phyloP scores from a whole-genome alignment of 2,329 filamentous ascomycete species.

The Cytospora mali region DNA sequence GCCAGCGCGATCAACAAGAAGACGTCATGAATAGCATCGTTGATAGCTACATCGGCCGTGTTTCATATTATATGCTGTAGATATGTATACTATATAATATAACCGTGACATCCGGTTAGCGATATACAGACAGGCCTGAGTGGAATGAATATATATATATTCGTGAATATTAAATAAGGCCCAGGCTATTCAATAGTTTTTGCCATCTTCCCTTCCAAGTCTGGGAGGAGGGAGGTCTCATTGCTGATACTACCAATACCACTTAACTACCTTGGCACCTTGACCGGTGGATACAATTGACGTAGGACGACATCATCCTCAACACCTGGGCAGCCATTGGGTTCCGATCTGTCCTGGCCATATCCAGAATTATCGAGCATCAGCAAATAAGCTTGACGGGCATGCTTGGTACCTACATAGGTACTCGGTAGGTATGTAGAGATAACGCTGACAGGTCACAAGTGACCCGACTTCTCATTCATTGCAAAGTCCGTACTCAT shows the following conservation, averaged over 20 bases:
- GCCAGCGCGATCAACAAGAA: no score
- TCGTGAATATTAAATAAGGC: no score
- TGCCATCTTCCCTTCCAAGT: no score
- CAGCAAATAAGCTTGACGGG: not conserved
- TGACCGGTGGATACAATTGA: not conserved
- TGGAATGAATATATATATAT: no score
- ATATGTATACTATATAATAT: not conserved
- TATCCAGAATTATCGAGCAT: not conserved
- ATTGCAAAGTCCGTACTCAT: conserved; percentile 14
- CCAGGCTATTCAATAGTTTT: no score
- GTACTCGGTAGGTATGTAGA: no score
- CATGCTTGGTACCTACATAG: not conserved
- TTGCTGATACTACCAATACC: not conserved
- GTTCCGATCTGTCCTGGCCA: not conserved
- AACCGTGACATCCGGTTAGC: no score
- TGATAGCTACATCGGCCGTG: no score
- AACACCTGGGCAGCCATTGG: no score
- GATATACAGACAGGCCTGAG: no score
- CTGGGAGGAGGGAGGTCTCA: no score
- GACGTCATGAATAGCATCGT: no score
- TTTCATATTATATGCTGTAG: not conserved
- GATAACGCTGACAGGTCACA: not conserved
- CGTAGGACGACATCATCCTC: not conserved
- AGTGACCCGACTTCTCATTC: not conserved
- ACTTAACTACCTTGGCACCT: not conserved